These are phyloP conservation scores for Teratosphaeria epicoccoides DNA, from an alignment of 2,329 filamentous ascomycete species.

Conservation along the genomic window DNA sequence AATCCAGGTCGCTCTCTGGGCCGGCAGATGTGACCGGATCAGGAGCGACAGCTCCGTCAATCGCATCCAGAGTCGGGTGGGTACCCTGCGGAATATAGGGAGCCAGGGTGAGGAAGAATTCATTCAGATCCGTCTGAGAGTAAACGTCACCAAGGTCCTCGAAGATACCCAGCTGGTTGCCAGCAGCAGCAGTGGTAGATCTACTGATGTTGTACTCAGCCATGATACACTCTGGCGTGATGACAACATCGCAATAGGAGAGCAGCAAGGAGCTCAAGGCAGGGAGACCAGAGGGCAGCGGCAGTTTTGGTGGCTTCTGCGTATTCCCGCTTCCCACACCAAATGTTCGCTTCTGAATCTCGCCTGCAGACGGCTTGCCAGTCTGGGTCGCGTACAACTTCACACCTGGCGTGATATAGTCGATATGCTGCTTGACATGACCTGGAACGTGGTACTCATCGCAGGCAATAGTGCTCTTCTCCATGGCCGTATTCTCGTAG, in stretches of 20 bases:
- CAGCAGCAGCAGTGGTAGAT: slow-evolving; percentile 24
- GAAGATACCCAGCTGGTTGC: slow-evolving; percentile 38
- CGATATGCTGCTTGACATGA: slow-evolving; percentile 39
- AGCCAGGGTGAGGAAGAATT: slow-evolving; percentile 30
- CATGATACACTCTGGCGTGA: slow-evolving; percentile 34
- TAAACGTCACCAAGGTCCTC: slow-evolving; percentile 35
- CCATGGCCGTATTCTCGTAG: slow-evolving; percentile 47
- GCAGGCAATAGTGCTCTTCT: slow-evolving; percentile 30
- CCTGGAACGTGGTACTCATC: slow-evolving; percentile 41
- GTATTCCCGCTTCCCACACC: background rate
- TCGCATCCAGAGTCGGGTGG: slow-evolving; percentile 27
- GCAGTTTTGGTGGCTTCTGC: background rate
- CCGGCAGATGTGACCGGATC: slow-evolving; percentile 1
- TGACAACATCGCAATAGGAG: slow-evolving; percentile 6
- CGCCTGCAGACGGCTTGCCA: slow-evolving; percentile 3
- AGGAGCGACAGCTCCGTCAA: slow-evolving; percentile 33
- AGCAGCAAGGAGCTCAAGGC: background rate
- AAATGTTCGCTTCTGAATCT: slow-evolving; percentile 10
- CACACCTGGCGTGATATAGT: slow-evolving; percentile 48
- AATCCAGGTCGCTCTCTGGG: slow-evolving; percentile 33
- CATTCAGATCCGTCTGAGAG: slow-evolving; percentile 33
- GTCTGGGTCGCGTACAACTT: slow-evolving; percentile 29
- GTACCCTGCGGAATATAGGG: slow-evolving; percentile 30
- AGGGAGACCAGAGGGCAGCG: slow-evolving; percentile 1
- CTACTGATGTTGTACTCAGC: slow-evolving; percentile 36